These are phyloP conservation scores for Kodamaea kaohsiungensis DNA, from an alignment of 805 yeast genomes.

Conservation along the genomic window DNA sequence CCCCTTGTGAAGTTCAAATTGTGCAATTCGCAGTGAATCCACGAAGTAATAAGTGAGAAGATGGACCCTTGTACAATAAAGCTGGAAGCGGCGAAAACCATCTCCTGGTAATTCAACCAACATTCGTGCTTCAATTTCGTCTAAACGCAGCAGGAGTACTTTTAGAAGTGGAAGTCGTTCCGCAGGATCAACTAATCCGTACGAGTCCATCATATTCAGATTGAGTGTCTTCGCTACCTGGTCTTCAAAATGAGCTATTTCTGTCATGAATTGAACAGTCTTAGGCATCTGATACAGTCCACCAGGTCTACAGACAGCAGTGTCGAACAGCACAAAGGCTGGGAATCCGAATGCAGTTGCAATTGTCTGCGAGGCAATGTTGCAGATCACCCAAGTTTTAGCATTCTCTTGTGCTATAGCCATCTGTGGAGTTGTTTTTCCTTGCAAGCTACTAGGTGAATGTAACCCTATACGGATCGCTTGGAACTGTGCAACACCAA, in stretches of 20 bases:
- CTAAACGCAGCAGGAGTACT: conserved; percentile 69
- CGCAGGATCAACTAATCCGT: conserved; percentile 63
- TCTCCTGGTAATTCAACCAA: conserved; percentile 50
- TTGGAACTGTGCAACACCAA: conserved; percentile 89
- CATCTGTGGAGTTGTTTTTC: conserved; percentile 30
- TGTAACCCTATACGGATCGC: conserved; percentile 92
- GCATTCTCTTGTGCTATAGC: conserved; percentile 70
- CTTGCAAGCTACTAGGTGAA: conserved; percentile 41
- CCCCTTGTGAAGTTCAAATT: conserved; percentile 69
- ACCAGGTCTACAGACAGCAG: conserved; percentile 29
- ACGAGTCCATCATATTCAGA: conserved; percentile 64
- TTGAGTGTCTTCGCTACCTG: conserved; percentile 78
- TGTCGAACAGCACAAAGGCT: conserved; percentile 83
- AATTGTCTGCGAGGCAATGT: conserved; percentile 83
- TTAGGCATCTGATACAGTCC: conserved; percentile 50
- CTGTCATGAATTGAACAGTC: conserved; percentile 73
- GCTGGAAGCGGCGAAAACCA: conserved; percentile 66
- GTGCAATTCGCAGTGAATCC: conserved; percentile 54
- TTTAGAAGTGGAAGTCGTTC: conserved; percentile 77
- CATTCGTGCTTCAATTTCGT: conserved; percentile 68
- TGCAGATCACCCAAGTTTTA: conserved; percentile 92
- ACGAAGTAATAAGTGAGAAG: conserved; percentile 78
- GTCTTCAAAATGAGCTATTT: conserved; percentile 82
- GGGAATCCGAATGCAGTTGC: conserved; percentile 96
- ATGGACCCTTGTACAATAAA: conserved; percentile 78